Evolutionary conservation across 139 green algal genomes (phyloP).

Genomic region (Coelastrella sp.): DNA sequence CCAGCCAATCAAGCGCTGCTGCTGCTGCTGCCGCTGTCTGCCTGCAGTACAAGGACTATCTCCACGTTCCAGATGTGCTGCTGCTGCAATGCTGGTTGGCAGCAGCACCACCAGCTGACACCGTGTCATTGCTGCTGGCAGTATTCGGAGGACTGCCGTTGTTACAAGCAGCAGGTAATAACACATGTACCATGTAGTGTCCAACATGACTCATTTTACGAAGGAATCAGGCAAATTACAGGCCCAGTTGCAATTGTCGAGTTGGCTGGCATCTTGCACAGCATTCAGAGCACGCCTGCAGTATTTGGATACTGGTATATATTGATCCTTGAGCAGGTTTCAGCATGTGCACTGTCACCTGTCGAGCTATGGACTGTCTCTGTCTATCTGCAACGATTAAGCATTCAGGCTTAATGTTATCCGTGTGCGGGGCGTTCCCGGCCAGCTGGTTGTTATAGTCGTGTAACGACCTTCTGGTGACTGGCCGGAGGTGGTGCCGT

Average conservation of each 20-base stretch:
- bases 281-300: too few species aligned
- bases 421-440: too few species aligned
- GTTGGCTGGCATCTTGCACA: too few species aligned
- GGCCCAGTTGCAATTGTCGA: neutral
- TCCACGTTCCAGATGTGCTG: slow-evolving; percentile 55
- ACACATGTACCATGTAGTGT: neutral
- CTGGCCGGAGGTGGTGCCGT: too few species aligned
- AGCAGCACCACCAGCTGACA: slow-evolving; percentile 32
- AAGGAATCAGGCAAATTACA: neutral
- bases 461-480: too few species aligned
- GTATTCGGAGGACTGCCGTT: neutral
- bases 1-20: neutral
- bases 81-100: slow-evolving; percentile 53
- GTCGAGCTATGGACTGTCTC: too few species aligned
- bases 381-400: too few species aligned
- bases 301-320: too few species aligned
- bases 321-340: too few species aligned
- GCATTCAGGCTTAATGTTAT: too few species aligned
- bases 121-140: neutral
- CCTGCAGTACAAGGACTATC: slow-evolving; percentile 49
- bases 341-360: too few species aligned
- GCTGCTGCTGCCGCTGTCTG: neutral
- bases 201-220: neutral
- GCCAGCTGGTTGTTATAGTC: too few species aligned
- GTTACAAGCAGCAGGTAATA: slow-evolving; percentile 6